Percentiles rank a stretch among this genome's conserved stretches.
These are phyloP conservation scores for Mimosa bimucronata DNA, from an alignment of 306 rosid species.

Conservation along the genomic window DNA sequence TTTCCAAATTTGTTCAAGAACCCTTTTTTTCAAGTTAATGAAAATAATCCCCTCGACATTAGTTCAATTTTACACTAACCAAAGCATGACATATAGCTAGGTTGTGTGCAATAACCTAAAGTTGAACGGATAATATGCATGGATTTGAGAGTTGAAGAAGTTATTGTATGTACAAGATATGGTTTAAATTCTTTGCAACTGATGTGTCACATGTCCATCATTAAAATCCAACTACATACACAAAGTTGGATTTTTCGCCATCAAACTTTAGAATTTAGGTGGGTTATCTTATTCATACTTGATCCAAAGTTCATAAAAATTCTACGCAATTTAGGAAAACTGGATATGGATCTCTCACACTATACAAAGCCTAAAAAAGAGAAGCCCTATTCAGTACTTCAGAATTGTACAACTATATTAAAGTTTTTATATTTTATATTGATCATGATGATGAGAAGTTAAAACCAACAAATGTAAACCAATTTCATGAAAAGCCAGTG, in stretches of 20 bases:
- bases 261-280: background rate
- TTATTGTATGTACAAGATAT: background rate
- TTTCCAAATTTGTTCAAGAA: background rate
- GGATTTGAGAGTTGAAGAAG: background rate
- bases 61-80: background rate
- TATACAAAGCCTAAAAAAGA: background rate
- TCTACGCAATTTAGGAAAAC: background rate
- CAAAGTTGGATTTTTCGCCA: background rate
- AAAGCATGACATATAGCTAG: background rate
- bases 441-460: conserved; percentile 14
- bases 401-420: background rate
- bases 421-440: background rate
- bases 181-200: background rate
- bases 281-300: background rate
- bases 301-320: background rate
- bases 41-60: background rate
- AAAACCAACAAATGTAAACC: conserved; percentile 22
- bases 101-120: background rate
- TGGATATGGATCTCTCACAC: background rate
- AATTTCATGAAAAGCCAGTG: conserved; percentile 16
- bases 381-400: background rate
- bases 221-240: background rate
- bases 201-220: background rate
- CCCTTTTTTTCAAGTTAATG: background rate
- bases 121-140: background rate